Evolutionary conservation across 805 yeast species (phyloP).

Genomic region (Starmerella vaccinii): DNA sequence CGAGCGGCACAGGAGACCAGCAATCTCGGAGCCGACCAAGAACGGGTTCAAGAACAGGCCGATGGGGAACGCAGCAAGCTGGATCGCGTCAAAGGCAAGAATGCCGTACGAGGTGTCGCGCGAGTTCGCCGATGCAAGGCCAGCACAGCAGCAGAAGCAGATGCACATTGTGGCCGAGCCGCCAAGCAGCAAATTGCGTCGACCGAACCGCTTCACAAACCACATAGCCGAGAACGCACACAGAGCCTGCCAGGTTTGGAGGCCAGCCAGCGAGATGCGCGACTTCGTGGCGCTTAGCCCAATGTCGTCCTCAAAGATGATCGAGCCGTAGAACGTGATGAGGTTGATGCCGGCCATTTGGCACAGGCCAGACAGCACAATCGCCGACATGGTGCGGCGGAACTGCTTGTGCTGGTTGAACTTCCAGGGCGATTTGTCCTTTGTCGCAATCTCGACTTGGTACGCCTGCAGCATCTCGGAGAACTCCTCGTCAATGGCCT

Average conservation of each 20-base stretch:
- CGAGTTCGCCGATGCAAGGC: constrained; percentile 29
- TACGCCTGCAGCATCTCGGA: constrained; percentile 17
- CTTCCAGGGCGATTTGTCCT: constrained; percentile 17
- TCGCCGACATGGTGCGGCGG: constrained; percentile 38
- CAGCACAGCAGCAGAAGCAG: constrained; percentile 27
- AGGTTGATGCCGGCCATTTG: constrained; percentile 44
- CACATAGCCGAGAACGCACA: constrained; percentile 42
- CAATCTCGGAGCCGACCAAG: constrained; percentile 47
- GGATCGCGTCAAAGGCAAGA: constrained; percentile 40
- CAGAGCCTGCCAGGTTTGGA: constrained; percentile 35
- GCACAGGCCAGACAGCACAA: constrained; percentile 20
- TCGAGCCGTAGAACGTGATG: constrained; percentile 48
- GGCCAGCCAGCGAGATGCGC: constrained; percentile 37
- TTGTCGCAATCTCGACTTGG: constrained; percentile 11
- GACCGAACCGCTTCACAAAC: constrained; percentile 44
- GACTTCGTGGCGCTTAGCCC: constrained; percentile 35
- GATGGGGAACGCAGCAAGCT: constrained; percentile 40
- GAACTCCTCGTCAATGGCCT: constrained; percentile 17
- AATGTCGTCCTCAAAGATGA: constrained; percentile 39
- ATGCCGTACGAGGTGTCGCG: constrained; percentile 32
- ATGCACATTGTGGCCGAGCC: constrained; percentile 31
- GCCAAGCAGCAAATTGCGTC: constrained; percentile 38
- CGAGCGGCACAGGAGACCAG: constrained; percentile 41
- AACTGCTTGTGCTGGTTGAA: constrained; percentile 34
- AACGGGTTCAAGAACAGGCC: constrained; percentile 34